These are phyloP conservation scores for Aureobasidium namibiae DNA, from an alignment of 2,329 filamentous ascomycete species.

Conservation along the genomic window DNA sequence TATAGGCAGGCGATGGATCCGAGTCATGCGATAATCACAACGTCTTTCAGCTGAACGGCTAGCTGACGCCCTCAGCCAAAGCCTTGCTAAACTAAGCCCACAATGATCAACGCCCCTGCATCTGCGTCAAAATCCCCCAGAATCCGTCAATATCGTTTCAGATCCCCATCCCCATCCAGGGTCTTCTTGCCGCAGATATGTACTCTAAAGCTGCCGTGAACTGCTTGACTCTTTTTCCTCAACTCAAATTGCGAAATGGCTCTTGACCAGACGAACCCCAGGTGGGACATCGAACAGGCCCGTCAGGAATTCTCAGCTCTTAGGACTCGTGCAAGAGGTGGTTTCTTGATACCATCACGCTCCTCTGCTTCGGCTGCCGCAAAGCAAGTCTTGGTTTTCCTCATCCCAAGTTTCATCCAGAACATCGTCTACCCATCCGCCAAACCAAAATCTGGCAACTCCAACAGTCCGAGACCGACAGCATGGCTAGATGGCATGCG, in stretches of 20 bases:
- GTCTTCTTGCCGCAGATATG: background rate
- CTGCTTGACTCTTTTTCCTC: background rate
- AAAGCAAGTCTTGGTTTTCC: background rate
- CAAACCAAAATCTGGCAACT: background rate
- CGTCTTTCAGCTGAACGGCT: background rate
- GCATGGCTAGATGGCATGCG: conserved; percentile 19
- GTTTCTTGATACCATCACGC: background rate
- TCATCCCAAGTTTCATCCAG: background rate
- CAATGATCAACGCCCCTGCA: background rate
- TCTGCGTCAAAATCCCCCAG: background rate
- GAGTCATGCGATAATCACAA: background rate
- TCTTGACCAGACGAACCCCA: background rate
- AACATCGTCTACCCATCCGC: background rate
- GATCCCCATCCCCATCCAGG: background rate
- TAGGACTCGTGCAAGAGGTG: background rate
- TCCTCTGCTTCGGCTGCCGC: background rate
- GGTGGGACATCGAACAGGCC: background rate
- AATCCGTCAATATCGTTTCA: background rate
- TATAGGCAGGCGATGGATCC: background rate
- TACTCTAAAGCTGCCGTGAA: background rate
- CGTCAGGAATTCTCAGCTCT: background rate
- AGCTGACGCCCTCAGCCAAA: background rate
- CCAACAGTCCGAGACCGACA: background rate
- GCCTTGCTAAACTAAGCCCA: no score
- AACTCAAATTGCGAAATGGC: background rate